Base-by-base conservation (phyloP, 805 yeast genomes). In the Saccharomycopsis guyanensis region DNA sequence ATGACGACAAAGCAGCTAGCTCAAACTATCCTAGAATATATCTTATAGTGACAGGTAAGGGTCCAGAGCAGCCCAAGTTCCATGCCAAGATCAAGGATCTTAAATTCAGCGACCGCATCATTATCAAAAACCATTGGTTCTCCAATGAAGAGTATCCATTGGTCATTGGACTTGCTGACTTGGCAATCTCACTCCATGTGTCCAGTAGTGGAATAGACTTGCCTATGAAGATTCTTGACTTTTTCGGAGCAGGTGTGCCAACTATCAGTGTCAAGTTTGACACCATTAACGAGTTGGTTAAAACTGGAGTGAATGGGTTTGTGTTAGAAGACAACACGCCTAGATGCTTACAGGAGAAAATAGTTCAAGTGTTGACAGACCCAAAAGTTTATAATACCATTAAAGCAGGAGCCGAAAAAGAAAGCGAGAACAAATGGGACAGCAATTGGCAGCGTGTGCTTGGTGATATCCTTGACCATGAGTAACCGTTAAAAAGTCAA, bases 191-290 rank as follows among this genome's bases (percentile, higher is more conserved):
- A 1, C 66, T 93, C 51, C 99, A 93, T 62, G 75, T 81, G 3
- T 89, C 97, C 0, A 83, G 95, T 38, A 84, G 95, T 39, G 98
- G 99, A 0, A 71, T 85, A 47, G 99, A 93, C 58, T 70, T 93
- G 48, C 99, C 99, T 1, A 93, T 93, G 99, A 93, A 93, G 62
- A 85, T 93, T 31, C 82, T 91, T 4, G 99, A 93, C 58, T 79
- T 91, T 75, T 89, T 91, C 68, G 98, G 98, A 0, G 85, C 93
- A 53, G 97, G 97, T 0, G 67, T 93, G 10, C 99, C 98, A 1
- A 97, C 88, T 0, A 68, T 89, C 2, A 77, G 96, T 0, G 68
- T 89, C 48, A 67, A 71, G 32, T 93, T 86, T 60, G 78, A 82
- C 0, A 91, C 95, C 1, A 71, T 91, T 12, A 68, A 69, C 4